phyloP scores from a whole-genome alignment of 306 rosid genomes.

The Begonia loranthoides region DNA sequence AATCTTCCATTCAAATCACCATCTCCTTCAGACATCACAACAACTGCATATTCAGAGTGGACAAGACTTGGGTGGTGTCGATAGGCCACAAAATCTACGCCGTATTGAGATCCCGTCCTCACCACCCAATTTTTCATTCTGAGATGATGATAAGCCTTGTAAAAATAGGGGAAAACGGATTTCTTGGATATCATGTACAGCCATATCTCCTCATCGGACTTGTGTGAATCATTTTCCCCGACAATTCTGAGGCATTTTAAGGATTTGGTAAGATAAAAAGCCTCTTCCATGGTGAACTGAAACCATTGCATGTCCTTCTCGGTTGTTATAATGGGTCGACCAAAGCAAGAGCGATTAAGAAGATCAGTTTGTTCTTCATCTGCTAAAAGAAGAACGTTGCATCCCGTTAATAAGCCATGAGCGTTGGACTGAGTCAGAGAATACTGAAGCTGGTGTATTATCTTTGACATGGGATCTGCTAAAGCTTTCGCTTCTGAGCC shows the following conservation, averaged over 20 bases:
- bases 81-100: constrained; percentile 60
- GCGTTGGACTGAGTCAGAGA: constrained; percentile 37
- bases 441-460: constrained; percentile 38
- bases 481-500: constrained; percentile 51
- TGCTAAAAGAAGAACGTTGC: constrained; percentile 27
- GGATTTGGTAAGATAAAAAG: constrained; percentile 47
- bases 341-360: constrained; percentile 53
- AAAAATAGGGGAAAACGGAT: constrained; percentile 36
- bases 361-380: constrained; percentile 38
- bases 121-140: constrained; percentile 66
- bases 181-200: constrained; percentile 36
- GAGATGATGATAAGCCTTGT: constrained; percentile 57
- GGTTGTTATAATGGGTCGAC: constrained; percentile 26
- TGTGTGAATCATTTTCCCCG: constrained; percentile 10
- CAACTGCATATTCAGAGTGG: constrained; percentile 71
- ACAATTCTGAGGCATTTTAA: constrained; percentile 48
- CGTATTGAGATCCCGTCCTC: constrained; percentile 52
- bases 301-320: constrained; percentile 44
- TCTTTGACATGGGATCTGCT: constrained; percentile 56
- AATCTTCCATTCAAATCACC: constrained; percentile 31
- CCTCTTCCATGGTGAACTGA: constrained; percentile 60
- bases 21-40: constrained; percentile 36
- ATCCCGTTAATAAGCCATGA: constrained; percentile 31
- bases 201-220: constrained; percentile 40
- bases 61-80: constrained; percentile 63